phyloP scores from a whole-genome alignment of 2,329 filamentous ascomycete genomes.

The Phoma sp. region DNA sequence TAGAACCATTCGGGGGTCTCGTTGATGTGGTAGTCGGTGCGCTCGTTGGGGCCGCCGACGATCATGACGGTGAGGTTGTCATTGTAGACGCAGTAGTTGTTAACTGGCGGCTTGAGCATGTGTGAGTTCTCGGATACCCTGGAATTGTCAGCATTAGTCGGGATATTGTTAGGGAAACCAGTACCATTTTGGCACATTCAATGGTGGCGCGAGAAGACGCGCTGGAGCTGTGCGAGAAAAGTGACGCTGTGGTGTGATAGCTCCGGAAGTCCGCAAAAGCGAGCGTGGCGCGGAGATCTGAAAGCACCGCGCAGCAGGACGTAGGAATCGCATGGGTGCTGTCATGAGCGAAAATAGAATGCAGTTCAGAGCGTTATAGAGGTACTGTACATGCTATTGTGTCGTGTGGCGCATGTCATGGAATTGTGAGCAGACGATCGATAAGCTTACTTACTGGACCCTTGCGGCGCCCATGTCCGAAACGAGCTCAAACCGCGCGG shows the following conservation, averaged over 20 bases:
- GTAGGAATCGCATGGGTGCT: slow-evolving; percentile 29
- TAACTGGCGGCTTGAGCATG: slow-evolving; percentile 90
- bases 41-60: slow-evolving; percentile 92
- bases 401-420: slow-evolving; percentile 2
- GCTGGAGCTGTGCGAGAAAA: slow-evolving; percentile 37
- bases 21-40: slow-evolving; percentile 99
- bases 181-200: slow-evolving; percentile 54
- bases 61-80: slow-evolving; percentile 86
- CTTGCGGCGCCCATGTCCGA: slow-evolving; percentile 18
- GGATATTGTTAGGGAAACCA: not conserved
- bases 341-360: slow-evolving; percentile 3
- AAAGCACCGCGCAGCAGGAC: slow-evolving; percentile 21
- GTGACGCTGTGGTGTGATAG: slow-evolving; percentile 25
- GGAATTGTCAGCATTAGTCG: not conserved
- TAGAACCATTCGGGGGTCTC: slow-evolving; percentile 97
- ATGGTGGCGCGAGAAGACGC: slow-evolving; percentile 38
- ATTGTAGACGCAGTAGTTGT: slow-evolving; percentile 97
- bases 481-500: slow-evolving; percentile 16
- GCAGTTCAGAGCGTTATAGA: not conserved
- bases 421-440: slow-evolving; percentile 10
- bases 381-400: not conserved
- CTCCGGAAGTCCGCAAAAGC: slow-evolving; percentile 21
- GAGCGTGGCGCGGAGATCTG: slow-evolving; percentile 20
- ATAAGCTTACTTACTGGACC: slow-evolving; percentile 11
- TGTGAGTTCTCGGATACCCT: slow-evolving; percentile 94